Evolutionary conservation across 352 stramenopile species (phyloP).

Genomic region (Pythium diclinum): DNA sequence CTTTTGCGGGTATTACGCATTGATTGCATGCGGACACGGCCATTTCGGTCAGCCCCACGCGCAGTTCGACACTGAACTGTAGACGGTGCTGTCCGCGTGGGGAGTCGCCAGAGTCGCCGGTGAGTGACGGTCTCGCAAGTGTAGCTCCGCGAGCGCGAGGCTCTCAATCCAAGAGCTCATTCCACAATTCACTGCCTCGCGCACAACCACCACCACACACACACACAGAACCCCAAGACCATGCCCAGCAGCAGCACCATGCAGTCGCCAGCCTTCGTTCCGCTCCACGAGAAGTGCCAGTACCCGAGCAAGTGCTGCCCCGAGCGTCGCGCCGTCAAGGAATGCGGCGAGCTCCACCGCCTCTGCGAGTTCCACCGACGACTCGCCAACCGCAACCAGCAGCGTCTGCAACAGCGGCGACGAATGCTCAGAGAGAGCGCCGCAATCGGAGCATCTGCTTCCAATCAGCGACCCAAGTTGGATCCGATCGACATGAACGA

Average conservation of each 20-base stretch:
- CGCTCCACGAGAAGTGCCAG: conserved; percentile 20
- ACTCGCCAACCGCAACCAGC: conserved; percentile 28
- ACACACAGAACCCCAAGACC: conserved; percentile 1
- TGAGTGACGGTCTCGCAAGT: background rate
- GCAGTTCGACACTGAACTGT: background rate
- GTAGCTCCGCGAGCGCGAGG: background rate
- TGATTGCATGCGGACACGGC: background rate
- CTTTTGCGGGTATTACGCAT: background rate
- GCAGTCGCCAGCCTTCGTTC: conserved; percentile 7
- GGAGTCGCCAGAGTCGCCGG: background rate
- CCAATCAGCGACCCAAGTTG: background rate
- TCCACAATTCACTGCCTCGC: conserved; percentile 12
- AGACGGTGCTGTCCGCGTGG: background rate
- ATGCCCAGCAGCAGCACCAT: background rate
- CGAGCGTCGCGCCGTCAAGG: conserved; percentile 18
- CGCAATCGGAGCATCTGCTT: background rate
- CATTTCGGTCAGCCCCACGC: background rate
- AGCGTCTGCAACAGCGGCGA: conserved; percentile 23
- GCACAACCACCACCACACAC: background rate
- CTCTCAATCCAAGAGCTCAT: conserved; percentile 5
- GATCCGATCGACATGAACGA: background rate
- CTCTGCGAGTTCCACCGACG: conserved; percentile 27
- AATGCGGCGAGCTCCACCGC: conserved; percentile 21
- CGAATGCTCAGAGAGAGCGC: conserved; percentile 14
- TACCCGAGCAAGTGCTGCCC: conserved; percentile 29